phyloP scores from a whole-genome alignment of 2,329 filamentous ascomycete species.

The Diaporthe amygdali region DNA sequence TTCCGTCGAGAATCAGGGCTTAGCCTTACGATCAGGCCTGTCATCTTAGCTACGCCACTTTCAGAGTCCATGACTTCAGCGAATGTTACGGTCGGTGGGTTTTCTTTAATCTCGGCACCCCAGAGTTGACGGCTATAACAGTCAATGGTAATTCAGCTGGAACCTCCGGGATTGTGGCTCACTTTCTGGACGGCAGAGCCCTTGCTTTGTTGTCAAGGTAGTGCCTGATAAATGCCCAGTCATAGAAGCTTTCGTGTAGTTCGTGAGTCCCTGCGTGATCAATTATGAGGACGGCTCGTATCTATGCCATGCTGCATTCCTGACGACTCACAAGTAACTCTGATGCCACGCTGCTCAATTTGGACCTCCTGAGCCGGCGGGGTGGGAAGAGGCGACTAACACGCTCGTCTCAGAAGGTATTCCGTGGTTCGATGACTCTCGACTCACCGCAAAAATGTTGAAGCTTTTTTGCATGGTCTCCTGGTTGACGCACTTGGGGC shows the following conservation, averaged over 20 bases:
- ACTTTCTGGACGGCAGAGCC: constrained; percentile 40
- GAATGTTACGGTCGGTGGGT: constrained; percentile 66
- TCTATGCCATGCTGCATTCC: not conserved
- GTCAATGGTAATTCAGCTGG: not conserved
- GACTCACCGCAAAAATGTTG: constrained; percentile 68
- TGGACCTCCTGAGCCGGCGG: constrained; percentile 42
- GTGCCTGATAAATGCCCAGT: constrained; percentile 64
- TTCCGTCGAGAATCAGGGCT: too few species aligned
- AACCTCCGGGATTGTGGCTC: constrained; percentile 21
- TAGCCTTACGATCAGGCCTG: constrained; percentile 64
- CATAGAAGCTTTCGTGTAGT: constrained; percentile 71
- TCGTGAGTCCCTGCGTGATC: constrained; percentile 64
- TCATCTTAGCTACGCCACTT: constrained; percentile 63
- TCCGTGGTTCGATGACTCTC: constrained; percentile 12
- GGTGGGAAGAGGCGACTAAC: constrained; percentile 37
- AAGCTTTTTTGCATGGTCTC: constrained; percentile 73
- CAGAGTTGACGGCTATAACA: constrained; percentile 28
- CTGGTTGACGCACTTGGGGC: constrained; percentile 68
- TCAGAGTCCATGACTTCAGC: constrained; percentile 64
- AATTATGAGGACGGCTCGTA: constrained; percentile 24
- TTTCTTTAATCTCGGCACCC: constrained; percentile 40
- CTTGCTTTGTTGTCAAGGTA: constrained; percentile 45
- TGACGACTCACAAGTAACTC: constrained; percentile 53
- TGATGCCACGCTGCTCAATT: constrained; percentile 42
- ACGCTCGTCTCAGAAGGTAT: not conserved